Evolutionary conservation across 495 filamentous ascomycete species (phyloP).

Genomic region (Penicillium maclennaniae): DNA sequence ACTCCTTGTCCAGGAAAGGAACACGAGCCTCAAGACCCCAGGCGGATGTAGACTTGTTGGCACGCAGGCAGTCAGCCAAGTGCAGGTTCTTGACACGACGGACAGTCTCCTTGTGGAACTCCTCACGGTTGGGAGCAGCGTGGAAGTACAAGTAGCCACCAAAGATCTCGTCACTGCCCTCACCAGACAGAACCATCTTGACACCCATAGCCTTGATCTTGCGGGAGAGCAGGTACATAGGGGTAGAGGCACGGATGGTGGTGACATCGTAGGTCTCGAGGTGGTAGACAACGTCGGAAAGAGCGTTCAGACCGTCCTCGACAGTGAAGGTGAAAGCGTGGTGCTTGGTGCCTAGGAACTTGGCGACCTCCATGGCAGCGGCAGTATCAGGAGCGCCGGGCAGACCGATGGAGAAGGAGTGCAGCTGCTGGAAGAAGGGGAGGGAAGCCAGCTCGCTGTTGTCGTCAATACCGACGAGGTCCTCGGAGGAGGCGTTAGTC

Average conservation of each 20-base stretch:
- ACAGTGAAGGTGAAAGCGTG: slow-evolving; percentile 97
- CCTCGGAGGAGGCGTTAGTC: slow-evolving; percentile 52
- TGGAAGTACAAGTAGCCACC: slow-evolving; percentile 99
- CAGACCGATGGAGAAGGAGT: slow-evolving; percentile 97
- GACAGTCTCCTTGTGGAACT: slow-evolving; percentile 91
- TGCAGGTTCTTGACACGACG: slow-evolving; percentile 93
- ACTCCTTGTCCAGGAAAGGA: slow-evolving; percentile 95
- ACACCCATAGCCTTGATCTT: slow-evolving; percentile 99
- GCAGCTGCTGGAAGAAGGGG: slow-evolving; percentile 86
- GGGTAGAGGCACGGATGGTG: slow-evolving; percentile 95
- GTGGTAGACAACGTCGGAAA: slow-evolving; percentile 96
- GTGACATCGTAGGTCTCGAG: slow-evolving; percentile 97
- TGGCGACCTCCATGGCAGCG: slow-evolving; percentile 84
- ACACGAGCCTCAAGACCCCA: slow-evolving; percentile 99
- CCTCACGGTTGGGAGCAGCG: slow-evolving; percentile 81
- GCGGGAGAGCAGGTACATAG: slow-evolving; percentile 94
- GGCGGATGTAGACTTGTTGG: slow-evolving; percentile 98
- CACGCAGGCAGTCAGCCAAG: slow-evolving; percentile 88
- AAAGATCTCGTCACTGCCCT: slow-evolving; percentile 96
- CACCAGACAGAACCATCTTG: slow-evolving; percentile 97
- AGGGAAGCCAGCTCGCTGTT: slow-evolving; percentile 84
- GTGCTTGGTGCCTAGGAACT: slow-evolving; percentile 94
- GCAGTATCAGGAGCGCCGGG: slow-evolving; percentile 85
- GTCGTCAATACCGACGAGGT: slow-evolving; percentile 91
- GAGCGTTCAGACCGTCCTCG: slow-evolving; percentile 91